Evolutionary conservation across 192 early-diverging fungal genomes (phyloP), one percentile per base, ranked within the genome.

Genomic region (Funneliformis geosporum): DNA sequence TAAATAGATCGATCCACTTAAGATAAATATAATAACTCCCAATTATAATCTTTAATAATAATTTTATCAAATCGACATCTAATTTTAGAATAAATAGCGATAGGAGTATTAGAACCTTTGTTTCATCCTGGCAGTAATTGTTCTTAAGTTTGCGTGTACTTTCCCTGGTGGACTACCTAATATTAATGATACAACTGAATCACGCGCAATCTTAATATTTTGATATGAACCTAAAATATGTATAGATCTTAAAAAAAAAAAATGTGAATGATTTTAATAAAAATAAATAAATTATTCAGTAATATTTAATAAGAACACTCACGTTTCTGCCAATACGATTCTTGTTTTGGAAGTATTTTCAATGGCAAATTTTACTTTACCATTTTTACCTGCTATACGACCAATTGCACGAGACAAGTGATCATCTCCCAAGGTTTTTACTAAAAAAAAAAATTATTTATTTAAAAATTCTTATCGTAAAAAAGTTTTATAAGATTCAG

Each of bases 331-430:
- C 80, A 99, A 87, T 23, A 98, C 96, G 75, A 99, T 95, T 69
- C 98, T 90, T 1, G 97, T 99, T 82, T 97, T 94, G 64, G 93
- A 95, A 10, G 96, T 92, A 83, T 99, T 99, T 83, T 99, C 98
- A 78, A 99, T 99, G 6, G 98, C 95, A 77, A 92, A 98, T 82
- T 97, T 96, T 9, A 96, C 98, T 82, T 97, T 96, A 64, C 98
- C 98, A 77, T 97, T 95, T 84, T 97, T 96, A 61, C 98, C 98
- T 27, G 97, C 97, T 87, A 99, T 96, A 81, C 98, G 95, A 78
- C 98, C 98, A 82, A 99, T 97, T 21, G 98, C 98, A 73, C 98
- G 92, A 25, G 95, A 94, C 84, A 99, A 85, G 84, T 99, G 96
- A 83, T 99, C 98, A 38, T 96, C 97, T 55, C 91, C 89, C 59